phyloP scores from a whole-genome alignment of 1,284 basidiomycete species.

The Porodaedalea pini region DNA sequence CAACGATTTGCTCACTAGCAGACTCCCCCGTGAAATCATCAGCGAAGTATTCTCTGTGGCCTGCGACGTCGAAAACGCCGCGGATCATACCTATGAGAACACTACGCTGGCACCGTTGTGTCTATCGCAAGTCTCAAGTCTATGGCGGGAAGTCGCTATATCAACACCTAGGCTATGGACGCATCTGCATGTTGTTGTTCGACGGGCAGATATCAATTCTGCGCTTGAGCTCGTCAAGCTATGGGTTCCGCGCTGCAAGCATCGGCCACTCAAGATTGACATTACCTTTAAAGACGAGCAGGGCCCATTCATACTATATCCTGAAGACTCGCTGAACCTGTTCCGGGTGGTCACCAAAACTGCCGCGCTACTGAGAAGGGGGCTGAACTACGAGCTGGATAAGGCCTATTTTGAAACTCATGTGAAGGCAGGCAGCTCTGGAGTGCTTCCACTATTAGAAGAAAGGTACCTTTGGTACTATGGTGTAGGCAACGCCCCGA shows the following conservation, averaged over 20 bases:
- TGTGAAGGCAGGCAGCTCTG: conserved; percentile 12
- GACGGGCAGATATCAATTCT: conserved; percentile 7
- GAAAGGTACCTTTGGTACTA: conserved; percentile 17
- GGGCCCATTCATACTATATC: conserved; percentile 8
- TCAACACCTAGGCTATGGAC: conserved; percentile 14
- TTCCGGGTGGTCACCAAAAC: conserved; percentile 16
- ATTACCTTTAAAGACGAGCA: conserved; percentile 7
- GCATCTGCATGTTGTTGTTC: conserved; percentile 6
- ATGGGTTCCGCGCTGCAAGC: conserved; percentile 18
- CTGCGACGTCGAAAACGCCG: conserved; percentile 8
- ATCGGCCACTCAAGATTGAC: conserved; percentile 8
- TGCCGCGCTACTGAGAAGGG: conserved; percentile 11
- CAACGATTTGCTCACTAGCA: not conserved
- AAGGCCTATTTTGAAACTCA: conserved; percentile 18
- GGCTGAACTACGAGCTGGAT: not conserved
- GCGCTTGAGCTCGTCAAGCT: conserved; percentile 16
- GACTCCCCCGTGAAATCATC: conserved; percentile 14
- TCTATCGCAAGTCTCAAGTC: conserved; percentile 12
- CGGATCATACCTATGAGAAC: not conserved
- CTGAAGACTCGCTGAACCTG: conserved; percentile 12
- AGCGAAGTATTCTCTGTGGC: conserved; percentile 12
- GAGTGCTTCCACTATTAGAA: conserved; percentile 15
- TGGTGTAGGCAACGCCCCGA: conserved; percentile 4
- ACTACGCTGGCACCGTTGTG: conserved; percentile 6
- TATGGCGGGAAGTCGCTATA: conserved; percentile 13